phyloP scores from a whole-genome alignment of 2,329 filamentous ascomycete species.

The Cryphonectria radicalis region DNA sequence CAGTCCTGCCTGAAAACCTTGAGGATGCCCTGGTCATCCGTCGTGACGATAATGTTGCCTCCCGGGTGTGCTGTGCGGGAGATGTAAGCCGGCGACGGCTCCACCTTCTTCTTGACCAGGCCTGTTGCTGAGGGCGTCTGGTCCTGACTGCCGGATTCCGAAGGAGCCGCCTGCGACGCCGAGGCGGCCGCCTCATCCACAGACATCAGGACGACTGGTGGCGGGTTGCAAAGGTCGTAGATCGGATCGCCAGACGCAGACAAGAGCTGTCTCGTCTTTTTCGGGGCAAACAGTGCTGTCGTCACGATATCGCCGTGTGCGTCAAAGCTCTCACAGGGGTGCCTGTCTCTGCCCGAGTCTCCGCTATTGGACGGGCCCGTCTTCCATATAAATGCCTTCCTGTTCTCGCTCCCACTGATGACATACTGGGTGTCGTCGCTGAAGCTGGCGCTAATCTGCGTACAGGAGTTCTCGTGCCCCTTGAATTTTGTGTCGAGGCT shows the following conservation, averaged over 20 bases:
- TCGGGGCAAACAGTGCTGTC: constrained; percentile 83
- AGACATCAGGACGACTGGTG: constrained; percentile 80
- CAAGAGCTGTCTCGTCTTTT: constrained; percentile 75
- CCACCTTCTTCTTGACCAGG: constrained; percentile 51
- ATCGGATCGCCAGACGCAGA: constrained; percentile 85
- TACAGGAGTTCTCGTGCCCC: constrained; percentile 86
- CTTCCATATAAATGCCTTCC: constrained; percentile 89
- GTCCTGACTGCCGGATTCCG: constrained; percentile 21
- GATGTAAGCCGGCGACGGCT: constrained; percentile 77
- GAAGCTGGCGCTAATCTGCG: constrained; percentile 87
- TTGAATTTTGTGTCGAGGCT: constrained; percentile 86
- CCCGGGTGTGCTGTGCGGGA: constrained; percentile 74
- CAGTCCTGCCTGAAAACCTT: constrained; percentile 97
- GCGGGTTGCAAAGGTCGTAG: constrained; percentile 96
- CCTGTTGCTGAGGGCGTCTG: constrained; percentile 30
- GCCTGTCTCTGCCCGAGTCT: constrained; percentile 69
- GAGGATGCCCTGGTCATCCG: constrained; percentile 85
- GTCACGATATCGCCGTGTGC: constrained; percentile 89
- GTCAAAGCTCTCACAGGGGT: constrained; percentile 86
- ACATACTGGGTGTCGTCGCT: constrained; percentile 86
- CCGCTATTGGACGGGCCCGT: constrained; percentile 38
- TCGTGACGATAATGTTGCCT: constrained; percentile 91
- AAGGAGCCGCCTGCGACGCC: constrained; percentile 39
- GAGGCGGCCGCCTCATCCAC: constrained; percentile 61
- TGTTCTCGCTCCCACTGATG: constrained; percentile 91